Conservation (phyloP, 495 filamentous ascomycete species). For the Penicillium odoratum region DNA sequence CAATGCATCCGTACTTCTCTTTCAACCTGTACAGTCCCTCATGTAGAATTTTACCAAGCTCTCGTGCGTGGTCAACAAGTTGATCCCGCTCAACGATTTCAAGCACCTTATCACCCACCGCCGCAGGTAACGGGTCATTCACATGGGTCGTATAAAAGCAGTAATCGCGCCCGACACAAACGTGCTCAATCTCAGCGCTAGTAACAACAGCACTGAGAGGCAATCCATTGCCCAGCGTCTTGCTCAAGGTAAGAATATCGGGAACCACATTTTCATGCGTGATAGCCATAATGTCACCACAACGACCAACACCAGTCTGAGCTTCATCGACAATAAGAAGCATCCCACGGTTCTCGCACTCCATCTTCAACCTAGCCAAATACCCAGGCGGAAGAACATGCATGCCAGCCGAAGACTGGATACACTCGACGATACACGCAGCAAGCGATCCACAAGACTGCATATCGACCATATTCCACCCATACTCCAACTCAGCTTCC, state of each 20-base stretch:
- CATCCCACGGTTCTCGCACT: constrained; percentile 49
- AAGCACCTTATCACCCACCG: constrained; percentile 56
- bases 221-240: constrained; percentile 56
- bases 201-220: constrained; percentile 54
- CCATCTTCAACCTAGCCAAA: constrained; percentile 36
- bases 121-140: constrained; percentile 55
- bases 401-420: constrained; percentile 52
- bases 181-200: constrained; percentile 44
- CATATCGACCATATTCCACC: constrained; percentile 52
- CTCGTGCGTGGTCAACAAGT: constrained; percentile 38
- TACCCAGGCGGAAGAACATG: constrained; percentile 46
- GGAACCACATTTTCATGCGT: constrained; percentile 44
- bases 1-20: constrained; percentile 52
- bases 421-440: constrained; percentile 56
- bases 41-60: constrained; percentile 42
- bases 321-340: constrained; percentile 54
- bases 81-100: constrained; percentile 55
- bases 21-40: constrained; percentile 42
- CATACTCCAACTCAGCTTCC: constrained; percentile 55
- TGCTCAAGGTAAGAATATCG: constrained; percentile 53
- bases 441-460: constrained; percentile 56
- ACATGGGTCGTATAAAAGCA: constrained; percentile 43
- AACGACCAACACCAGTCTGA: constrained; percentile 50
- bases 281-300: constrained; percentile 49
- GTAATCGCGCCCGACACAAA: constrained; percentile 30